Percentiles rank a stretch among this genome's conserved stretches.
These are phyloP conservation scores for Gliomastix tumulicola DNA, from an alignment of 2,329 filamentous ascomycete genomes.

Conservation along the genomic window DNA sequence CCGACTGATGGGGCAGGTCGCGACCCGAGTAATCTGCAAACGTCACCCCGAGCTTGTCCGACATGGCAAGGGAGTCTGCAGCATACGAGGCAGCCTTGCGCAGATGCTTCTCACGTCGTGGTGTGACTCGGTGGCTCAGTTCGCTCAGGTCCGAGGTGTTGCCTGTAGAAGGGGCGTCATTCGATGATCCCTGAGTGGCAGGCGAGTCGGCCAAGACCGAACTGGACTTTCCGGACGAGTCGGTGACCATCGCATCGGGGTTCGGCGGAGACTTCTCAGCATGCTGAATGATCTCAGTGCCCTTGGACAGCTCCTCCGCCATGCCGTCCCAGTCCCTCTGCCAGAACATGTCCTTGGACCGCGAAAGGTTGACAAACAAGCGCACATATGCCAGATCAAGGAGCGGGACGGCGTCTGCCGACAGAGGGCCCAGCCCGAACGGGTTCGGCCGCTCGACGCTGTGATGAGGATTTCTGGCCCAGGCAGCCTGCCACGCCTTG, in stretches of 20 bases:
- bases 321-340: conserved; percentile 88
- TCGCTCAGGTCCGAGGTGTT: conserved; percentile 4
- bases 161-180: not conserved
- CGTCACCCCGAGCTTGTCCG: conserved; percentile 76
- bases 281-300: conserved; percentile 68
- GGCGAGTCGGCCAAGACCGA: conserved; percentile 26
- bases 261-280: conserved; percentile 56
- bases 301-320: conserved; percentile 76
- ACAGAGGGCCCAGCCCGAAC: conserved; percentile 72
- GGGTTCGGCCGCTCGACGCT: conserved; percentile 80
- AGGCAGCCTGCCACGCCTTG: conserved; percentile 89
- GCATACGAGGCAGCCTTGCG: conserved; percentile 95
- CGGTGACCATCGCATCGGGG: conserved; percentile 31
- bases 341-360: conserved; percentile 91
- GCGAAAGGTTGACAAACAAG: conserved; percentile 86
- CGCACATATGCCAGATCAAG: conserved; percentile 88
- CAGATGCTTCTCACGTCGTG: conserved; percentile 77
- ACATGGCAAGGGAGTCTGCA: conserved; percentile 83
- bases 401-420: conserved; percentile 84
- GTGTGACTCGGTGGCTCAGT: no score
- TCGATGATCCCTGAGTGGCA: conserved; percentile 37
- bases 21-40: conserved; percentile 78
- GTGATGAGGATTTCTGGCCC: conserved; percentile 80
- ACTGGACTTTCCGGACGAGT: conserved; percentile 39
- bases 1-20: conserved; percentile 82